Percentiles rank a stretch among this genome's conserved stretches.
Conservation (phyloP, 179 eudicot genomes). For the Spinacia oleracea region DNA sequence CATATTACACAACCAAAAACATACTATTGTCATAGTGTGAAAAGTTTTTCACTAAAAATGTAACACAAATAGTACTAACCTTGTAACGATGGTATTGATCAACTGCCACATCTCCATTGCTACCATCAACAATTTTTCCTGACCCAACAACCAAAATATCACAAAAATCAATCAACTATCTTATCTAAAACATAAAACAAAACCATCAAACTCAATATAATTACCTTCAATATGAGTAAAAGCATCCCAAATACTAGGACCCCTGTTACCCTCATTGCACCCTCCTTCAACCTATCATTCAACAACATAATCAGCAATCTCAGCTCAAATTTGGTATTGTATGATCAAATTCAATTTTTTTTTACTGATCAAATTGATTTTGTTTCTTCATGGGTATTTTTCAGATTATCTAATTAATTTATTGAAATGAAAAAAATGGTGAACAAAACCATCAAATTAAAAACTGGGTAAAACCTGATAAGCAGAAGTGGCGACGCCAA, state of each 20-base stretch:
- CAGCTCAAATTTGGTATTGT: not conserved
- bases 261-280: constrained; percentile 62
- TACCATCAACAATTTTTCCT: constrained; percentile 72
- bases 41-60: not conserved
- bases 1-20: not conserved
- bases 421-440: not conserved
- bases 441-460: not conserved
- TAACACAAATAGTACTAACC: constrained; percentile 33
- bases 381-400: not conserved
- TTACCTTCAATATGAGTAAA: constrained; percentile 55
- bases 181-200: not conserved
- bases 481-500: constrained; percentile 75
- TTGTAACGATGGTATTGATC: constrained; percentile 88
- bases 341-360: not conserved
- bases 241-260: constrained; percentile 84
- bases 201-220: not conserved
- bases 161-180: not conserved
- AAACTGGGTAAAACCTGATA: constrained; percentile 43
- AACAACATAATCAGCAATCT: constrained; percentile 8
- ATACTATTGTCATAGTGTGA: too few relatives aligned
- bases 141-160: constrained; percentile 10
- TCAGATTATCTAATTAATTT: not conserved
- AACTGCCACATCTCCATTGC: constrained; percentile 75
- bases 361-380: not conserved
- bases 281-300: constrained; percentile 79